Conservation (phyloP, 768 basidiomycete genomes). For the Sistotremastrum suecicum region DNA sequence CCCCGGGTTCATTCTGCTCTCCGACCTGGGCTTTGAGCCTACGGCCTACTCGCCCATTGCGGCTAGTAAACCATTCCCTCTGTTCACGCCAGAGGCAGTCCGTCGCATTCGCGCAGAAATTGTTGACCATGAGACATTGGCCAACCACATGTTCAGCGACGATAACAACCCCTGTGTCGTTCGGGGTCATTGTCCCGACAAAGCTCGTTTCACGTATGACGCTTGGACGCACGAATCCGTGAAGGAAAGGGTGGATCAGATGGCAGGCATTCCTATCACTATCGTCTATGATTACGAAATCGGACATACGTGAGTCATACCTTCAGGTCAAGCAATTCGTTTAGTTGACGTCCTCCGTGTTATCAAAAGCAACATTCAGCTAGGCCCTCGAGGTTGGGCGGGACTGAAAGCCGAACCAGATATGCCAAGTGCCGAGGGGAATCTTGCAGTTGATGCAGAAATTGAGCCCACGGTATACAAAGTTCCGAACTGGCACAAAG, state of each 20-base stretch:
- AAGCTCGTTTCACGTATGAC: constrained; percentile 1
- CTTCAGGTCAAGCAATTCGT: background rate
- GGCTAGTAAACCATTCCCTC: constrained; percentile 3
- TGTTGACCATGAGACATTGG: constrained; percentile 1
- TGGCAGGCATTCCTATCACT: constrained; percentile 1
- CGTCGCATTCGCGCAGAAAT: constrained; percentile 4
- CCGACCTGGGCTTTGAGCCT: constrained; percentile 1
- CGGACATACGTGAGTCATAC: constrained; percentile 2
- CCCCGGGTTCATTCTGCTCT: background rate
- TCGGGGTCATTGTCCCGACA: constrained; percentile 2
- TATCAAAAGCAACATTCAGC: constrained; percentile 2
- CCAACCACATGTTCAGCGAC: constrained; percentile 4
- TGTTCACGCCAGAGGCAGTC: constrained; percentile 3
- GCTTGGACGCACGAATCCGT: constrained; percentile 4
- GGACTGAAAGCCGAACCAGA: constrained; percentile 5
- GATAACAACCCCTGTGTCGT: background rate
- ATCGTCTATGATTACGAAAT: constrained; percentile 4
- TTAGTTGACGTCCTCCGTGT: background rate
- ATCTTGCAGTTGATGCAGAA: constrained; percentile 1
- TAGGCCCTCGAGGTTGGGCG: constrained; percentile 5
- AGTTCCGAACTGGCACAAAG: constrained; percentile 5
- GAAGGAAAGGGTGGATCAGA: constrained; percentile 1
- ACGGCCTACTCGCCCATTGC: background rate
- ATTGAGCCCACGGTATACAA: constrained; percentile 3
- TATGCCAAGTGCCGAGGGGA: constrained; percentile 1